phyloP scores from a whole-genome alignment of 2,329 filamentous ascomycete species.

The Lasiodiplodia sp. region DNA sequence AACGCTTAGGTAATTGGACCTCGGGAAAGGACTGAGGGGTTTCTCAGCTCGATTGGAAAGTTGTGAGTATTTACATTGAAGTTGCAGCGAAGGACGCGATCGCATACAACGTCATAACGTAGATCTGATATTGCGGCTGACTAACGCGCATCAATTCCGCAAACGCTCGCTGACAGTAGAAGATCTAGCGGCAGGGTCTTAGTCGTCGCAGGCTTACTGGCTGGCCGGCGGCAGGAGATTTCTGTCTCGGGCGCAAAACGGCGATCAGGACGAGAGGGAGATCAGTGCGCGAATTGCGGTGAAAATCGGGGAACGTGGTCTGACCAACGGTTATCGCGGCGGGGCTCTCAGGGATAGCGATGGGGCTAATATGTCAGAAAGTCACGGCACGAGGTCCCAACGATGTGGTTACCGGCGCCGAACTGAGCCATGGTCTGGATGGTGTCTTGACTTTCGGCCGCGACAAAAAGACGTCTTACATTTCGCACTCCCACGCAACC shows the following conservation, averaged over 20 bases:
- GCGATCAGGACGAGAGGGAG: background rate
- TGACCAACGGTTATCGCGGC: background rate
- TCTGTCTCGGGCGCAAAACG: background rate
- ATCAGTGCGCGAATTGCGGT: background rate
- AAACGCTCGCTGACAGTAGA: background rate
- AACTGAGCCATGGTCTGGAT: background rate
- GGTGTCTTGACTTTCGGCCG: background rate
- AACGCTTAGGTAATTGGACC: background rate
- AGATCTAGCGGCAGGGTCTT: background rate
- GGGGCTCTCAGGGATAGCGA: background rate
- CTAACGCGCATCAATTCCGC: background rate
- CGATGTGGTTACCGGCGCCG: background rate
- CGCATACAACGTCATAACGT: background rate
- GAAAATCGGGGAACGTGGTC: background rate
- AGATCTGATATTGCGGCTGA: background rate
- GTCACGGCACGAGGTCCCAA: background rate
- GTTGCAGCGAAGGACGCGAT: background rate
- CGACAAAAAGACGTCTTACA: too few species aligned
- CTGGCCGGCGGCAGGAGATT: background rate
- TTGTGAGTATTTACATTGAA: background rate
- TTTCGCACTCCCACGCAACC: background rate
- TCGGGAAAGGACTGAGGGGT: background rate
- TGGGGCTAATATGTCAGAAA: background rate
- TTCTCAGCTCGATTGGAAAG: background rate
- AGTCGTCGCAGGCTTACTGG: too few species aligned